phyloP scores from a whole-genome alignment of 2,329 filamentous ascomycete species.

The Paecilomyces sp. region DNA sequence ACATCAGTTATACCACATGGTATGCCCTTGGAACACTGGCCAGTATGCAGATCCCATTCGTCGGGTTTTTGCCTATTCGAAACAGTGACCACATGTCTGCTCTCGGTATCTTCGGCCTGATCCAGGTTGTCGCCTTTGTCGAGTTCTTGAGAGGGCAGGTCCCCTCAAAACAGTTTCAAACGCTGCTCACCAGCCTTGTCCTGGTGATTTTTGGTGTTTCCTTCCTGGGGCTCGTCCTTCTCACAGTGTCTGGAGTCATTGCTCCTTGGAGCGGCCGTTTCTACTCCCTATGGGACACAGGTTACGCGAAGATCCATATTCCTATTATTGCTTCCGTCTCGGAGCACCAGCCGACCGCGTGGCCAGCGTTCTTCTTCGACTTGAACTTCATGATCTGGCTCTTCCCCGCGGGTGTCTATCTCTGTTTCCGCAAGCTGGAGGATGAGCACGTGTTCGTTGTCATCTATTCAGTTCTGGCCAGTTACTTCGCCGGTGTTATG shows the following conservation, averaged over 20 bases:
- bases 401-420: constrained; percentile 95
- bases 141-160: constrained; percentile 85
- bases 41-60: constrained; percentile 99
- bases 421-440: constrained; percentile 88
- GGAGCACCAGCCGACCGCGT: constrained; percentile 96
- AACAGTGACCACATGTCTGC: constrained; percentile 99
- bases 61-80: constrained; percentile 91
- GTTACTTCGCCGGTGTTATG: constrained; percentile 99
- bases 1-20: constrained; percentile 97
- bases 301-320: constrained; percentile 98
- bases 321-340: constrained; percentile 99
- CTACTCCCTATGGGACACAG: constrained; percentile 98
- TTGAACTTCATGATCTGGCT: constrained; percentile 98
- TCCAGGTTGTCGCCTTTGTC: constrained; percentile 88
- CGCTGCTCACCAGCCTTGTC: constrained; percentile 70
- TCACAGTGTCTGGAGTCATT: constrained; percentile 82
- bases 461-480: constrained; percentile 92
- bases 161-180: constrained; percentile 89
- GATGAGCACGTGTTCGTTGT: constrained; percentile 98
- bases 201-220: constrained; percentile 67
- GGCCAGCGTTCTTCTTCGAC: constrained; percentile 99
- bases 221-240: constrained; percentile 67
- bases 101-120: constrained; percentile 86
- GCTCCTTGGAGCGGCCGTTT: constrained; percentile 97
- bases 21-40: constrained; percentile 92